Evolutionary conservation across 345 rosid genomes (phyloP), one percentile per base, ranked within the genome.

Genomic region (Eucalyptus caleyi): DNA sequence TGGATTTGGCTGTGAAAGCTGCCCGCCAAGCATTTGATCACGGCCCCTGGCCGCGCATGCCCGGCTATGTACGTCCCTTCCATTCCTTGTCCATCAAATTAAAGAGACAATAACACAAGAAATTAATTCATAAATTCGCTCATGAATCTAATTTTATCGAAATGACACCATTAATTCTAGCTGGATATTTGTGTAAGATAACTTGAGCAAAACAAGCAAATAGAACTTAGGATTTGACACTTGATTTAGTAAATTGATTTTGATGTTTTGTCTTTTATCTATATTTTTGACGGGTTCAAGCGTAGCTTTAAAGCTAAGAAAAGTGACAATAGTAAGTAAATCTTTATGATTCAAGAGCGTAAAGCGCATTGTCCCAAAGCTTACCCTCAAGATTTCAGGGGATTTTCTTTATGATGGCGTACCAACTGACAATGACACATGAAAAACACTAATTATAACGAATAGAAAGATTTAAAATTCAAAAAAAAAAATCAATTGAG

Each of bases 11-110:
- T 13, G 97, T 95, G 47, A 93, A 92, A 42, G 97, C 95, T 21
- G 97, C 97, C 19, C 96, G 96, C 86, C 89, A 89, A 19, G 96
- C 97, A 67, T 95, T 94, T 67, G 97, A 95, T 50, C 83, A 92
- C 86, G 97, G 97, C 34, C 96, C 95, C 26, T 95, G 97, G 97
- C 95, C 96, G 40, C 95, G 97, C 86, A 88, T 94, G 90, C 51
- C 94, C 54, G 97, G 96, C 50, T 92, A 59, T 69, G 98, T 96
- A 92, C 24, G 96, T 90, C 16, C 44, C 34, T n/a, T 24, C 14
- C 34, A 60, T 34, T 32, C 44, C 21, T 16, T 69, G 18, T 16
- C 81, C 81, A 34, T 34, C 81, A 69, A 32, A 69, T 69, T 18
- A 34, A 34, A 18, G 21, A 69, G 44, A 69, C 44, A 16, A 69